Base-by-base conservation (phyloP, 2,329 filamentous ascomycete genomes). In the Aspergillus luchuensis region DNA sequence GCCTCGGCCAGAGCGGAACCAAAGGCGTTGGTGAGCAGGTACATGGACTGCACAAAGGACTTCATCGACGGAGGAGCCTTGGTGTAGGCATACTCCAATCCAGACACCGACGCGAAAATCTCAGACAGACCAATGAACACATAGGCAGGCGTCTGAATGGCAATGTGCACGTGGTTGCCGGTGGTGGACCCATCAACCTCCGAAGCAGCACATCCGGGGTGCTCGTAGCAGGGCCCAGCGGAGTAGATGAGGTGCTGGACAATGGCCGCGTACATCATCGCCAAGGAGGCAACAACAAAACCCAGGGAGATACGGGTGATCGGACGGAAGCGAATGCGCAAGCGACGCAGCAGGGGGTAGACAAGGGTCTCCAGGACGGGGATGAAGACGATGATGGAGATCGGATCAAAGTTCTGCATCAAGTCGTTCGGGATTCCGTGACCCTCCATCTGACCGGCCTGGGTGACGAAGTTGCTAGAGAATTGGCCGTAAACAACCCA, bases 391-490 rank as follows among this genome's bases (percentile, higher is more conserved):
- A 93, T 85, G 63, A 92, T 85, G 25, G 89, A 85, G 65, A 93
- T 85, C 5, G 90, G 89, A 74, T 92, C 88, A 43, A 93, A 80
- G 77, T 92, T 92, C 73, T 87, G 84, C 69, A 93, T 85, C 59
- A 92, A 79, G 71, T 93, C 90, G 79, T 93, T 93, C 69, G 90
- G 91, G 3, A 91, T 83, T 33, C 89, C 89, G 70, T 89, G 81
- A 2, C 88, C 84, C 56, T 83, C 69, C 89, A 86, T 85, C 63
- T 80, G 80, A n/a, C 77, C 79, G 56, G 83, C 83, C 74, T 91
- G 89, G 11, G 87, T 87, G 66, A 87, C 85, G 66, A 89, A 83
- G 77, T 89, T 90, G 74, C 81, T 84, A 56, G 84, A 85, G 76
- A 90, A 86, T 69, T 91, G 89, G 54, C 83, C 83, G 75, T 90